Conservation (phyloP, 306 rosid genomes). For the Sphenostylis stenocarpa region DNA sequence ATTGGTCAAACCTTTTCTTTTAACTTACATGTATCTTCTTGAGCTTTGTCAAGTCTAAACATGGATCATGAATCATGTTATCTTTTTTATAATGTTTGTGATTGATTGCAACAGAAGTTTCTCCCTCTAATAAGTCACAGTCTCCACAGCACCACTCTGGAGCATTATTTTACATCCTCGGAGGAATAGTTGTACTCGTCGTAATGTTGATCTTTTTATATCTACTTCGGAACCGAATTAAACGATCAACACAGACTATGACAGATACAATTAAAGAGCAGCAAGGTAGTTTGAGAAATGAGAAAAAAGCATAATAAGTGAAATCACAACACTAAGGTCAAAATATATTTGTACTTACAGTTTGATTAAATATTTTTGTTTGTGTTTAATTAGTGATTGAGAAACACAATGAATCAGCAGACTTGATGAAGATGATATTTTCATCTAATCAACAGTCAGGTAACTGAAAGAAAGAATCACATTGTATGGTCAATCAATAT, state of each 20-base stretch:
- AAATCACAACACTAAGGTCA: background rate
- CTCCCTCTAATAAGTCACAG: background rate
- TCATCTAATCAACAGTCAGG: constrained; percentile 49
- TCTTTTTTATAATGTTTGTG: background rate
- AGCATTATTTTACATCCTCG: constrained; percentile 53
- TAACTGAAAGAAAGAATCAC: constrained; percentile 23
- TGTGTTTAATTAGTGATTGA: constrained; percentile 2
- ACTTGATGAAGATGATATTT: constrained; percentile 39
- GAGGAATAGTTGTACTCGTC: constrained; percentile 49
- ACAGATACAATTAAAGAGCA: constrained; percentile 17
- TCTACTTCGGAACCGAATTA: constrained; percentile 47
- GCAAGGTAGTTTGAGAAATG: constrained; percentile 26
- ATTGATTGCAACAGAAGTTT: constrained; percentile 22
- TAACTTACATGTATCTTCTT: background rate
- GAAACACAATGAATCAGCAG: constrained; percentile 35
- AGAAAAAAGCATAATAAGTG: background rate
- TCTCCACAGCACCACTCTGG: background rate
- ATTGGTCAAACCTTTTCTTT: background rate
- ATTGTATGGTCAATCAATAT: background rate
- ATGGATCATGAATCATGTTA: background rate
- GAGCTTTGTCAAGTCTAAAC: background rate
- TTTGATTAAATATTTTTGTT: background rate
- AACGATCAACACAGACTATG: constrained; percentile 18
- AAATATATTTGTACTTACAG: background rate
- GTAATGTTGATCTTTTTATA: constrained; percentile 45